These are phyloP conservation scores for Globisporangium lucens DNA, from an alignment of 352 stramenopile genomes.

Conservation along the genomic window DNA sequence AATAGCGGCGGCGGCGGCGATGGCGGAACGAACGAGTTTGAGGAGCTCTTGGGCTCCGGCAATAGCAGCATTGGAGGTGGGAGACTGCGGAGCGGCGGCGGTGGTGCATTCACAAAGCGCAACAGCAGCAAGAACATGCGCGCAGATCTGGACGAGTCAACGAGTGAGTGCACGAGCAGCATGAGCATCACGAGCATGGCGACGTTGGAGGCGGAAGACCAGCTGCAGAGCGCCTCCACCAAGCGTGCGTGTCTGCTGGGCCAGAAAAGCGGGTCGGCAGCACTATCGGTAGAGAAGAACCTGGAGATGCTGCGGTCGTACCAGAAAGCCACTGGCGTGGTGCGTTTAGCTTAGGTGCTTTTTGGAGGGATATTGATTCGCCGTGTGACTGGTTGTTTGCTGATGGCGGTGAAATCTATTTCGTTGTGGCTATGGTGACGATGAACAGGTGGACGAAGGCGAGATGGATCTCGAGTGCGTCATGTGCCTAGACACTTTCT, in stretches of 20 bases:
- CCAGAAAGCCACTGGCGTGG: slow-evolving; percentile 57
- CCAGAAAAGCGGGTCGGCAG: slow-evolving; percentile 3
- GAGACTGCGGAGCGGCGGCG: slow-evolving; percentile 14
- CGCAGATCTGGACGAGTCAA: neutral
- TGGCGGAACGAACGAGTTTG: slow-evolving; percentile 3
- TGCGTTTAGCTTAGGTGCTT: slow-evolving; percentile 16
- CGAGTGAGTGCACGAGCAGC: neutral
- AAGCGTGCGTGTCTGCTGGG: slow-evolving; percentile 14
- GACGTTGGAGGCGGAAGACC: slow-evolving; percentile 11
- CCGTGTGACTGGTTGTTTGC: slow-evolving; percentile 1
- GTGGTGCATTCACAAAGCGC: slow-evolving; percentile 17
- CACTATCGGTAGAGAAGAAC: slow-evolving; percentile 23
- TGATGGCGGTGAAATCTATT: slow-evolving; percentile 8
- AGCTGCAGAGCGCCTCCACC: slow-evolving; percentile 9
- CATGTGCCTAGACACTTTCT: slow-evolving; percentile 83
- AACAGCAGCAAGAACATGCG: slow-evolving; percentile 10
- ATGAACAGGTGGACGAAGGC: slow-evolving; percentile 43
- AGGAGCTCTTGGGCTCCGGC: slow-evolving; percentile 10
- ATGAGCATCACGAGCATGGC: slow-evolving; percentile 6
- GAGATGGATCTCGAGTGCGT: slow-evolving; percentile 83
- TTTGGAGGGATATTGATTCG: neutral
- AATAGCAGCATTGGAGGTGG: neutral
- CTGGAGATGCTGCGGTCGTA: slow-evolving; percentile 65
- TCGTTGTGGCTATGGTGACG: neutral
- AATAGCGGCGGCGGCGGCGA: neutral